phyloP scores from a whole-genome alignment of 164 flowering plant genomes.

The Stephania japonica region DNA sequence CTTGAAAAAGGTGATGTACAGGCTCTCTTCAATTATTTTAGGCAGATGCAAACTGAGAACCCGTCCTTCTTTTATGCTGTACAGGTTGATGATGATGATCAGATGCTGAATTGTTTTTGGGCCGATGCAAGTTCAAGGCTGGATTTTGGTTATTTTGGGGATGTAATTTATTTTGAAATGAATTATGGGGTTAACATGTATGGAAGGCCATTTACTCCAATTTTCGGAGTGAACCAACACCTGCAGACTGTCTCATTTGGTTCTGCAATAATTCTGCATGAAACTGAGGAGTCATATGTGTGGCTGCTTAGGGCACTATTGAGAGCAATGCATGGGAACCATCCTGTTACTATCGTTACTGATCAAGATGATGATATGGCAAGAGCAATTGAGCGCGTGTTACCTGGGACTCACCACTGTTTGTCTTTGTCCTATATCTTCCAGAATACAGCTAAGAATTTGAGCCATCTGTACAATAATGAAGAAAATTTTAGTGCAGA shows the following conservation, averaged over 20 bases:
- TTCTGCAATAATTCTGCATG: conserved; percentile 16
- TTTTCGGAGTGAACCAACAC: conserved; percentile 19
- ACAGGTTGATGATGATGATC: conserved; percentile 19
- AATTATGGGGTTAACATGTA: conserved; percentile 13
- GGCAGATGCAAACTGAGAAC: conserved; percentile 18
- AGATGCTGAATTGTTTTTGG: conserved; percentile 18
- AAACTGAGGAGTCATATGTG: conserved; percentile 16
- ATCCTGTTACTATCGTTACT: conserved; percentile 13
- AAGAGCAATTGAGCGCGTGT: conserved; percentile 14
- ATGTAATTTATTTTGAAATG: conserved; percentile 15
- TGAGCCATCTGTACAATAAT: conserved; percentile 14
- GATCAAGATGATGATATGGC: conserved; percentile 19
- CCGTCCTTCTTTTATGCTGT: conserved; percentile 19
- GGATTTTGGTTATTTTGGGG: conserved; percentile 20
- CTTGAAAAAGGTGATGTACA: conserved; percentile 17
- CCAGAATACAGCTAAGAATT: conserved; percentile 14
- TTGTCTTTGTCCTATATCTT: conserved; percentile 14
- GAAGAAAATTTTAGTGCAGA: conserved; percentile 14
- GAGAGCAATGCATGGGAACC: conserved; percentile 16
- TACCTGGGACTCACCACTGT: conserved; percentile 18
- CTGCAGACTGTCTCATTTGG: conserved; percentile 18
- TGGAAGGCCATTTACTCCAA: conserved; percentile 18
- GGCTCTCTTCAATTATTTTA: conserved; percentile 13
- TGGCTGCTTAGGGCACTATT: conserved; percentile 18
- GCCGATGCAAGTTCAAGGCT: conserved; percentile 18